Base-by-base conservation (phyloP, 2,329 filamentous ascomycete species). In the Penicillium sp. region DNA sequence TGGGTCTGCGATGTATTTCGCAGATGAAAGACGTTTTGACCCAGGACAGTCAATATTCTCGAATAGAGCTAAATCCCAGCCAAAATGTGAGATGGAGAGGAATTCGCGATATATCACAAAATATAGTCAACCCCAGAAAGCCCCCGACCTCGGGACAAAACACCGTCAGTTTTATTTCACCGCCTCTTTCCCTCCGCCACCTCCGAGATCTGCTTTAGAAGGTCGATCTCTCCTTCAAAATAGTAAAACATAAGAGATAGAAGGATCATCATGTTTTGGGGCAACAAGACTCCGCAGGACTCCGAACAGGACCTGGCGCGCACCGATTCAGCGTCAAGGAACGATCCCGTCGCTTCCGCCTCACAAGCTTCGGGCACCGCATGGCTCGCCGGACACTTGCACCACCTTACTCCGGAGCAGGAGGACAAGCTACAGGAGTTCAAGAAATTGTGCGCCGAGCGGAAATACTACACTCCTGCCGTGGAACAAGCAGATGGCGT, bases 321-420 rank as follows among this genome's bases (percentile, higher is more conserved):
- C 46, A 65, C 66, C 35, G 58, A 62, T 41, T 67, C 67, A 34
- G 65, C 66, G 13, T 64, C 64, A 3, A 68, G 72, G 48, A 73
- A 73, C 60, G 72, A 74, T 58, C 60, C 67, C 45, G 61, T 63
- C 46, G 71, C 68, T 15, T 72, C 72, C 23, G 72, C 71, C 25
- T 65, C 64, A 41, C 69, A 72, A 52, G 72, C 72, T 16, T 61
- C 70, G 7, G 68, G 72, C 23, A 71, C 67, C 12, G 71, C 63
- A 35, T 74, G 72, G 71, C 62, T 74, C 37, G 68, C 68, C 10
- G 91, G 90, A n/a, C 91, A 96, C 71, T 77, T 93, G 44, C 87
- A 90, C 46, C 87, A 93, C 73, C 80, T 97, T 57, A 89, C 79
- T 27, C 77, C 81, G 21, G 79, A 83, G 48, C 89, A 97, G 76